Base-by-base conservation (phyloP, 2,329 filamentous ascomycete species). In the Helminthosporium solani region DNA sequence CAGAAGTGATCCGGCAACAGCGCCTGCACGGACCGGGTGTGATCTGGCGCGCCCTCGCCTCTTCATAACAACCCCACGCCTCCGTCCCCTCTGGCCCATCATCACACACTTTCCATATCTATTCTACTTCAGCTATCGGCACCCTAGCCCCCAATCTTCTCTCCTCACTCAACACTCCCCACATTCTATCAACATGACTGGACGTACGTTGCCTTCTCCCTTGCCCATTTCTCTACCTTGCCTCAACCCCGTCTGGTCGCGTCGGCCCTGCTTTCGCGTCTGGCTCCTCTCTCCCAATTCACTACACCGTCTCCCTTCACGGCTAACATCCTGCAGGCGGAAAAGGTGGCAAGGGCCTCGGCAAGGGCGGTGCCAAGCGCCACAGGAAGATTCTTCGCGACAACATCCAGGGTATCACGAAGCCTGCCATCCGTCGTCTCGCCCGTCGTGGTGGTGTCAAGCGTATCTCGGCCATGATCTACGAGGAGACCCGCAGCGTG, bases 321-420 rank as follows among this genome's bases (percentile, higher is more conserved):
- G 42, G 71, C 77, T 83, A 67, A 84, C 77, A 60, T 62, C 65
- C 53, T 55, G 65, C 65, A 94, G 89, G 89, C 75, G 90, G 90
- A 75, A 95, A 95, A 80, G 90, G 90, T 77, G 91, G 91, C 74
- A 96, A 96, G 85, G 91, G 90, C 75, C 90, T 96, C 78, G 91
- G 91, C 75, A 96, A 96, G 86, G 91, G 91, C 62, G 91, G 91
- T 76, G 92, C 92, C 78, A 97, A 96, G 88, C 91, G 91, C 78
- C 91, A 96, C 81, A 86, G 92, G 72, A 96, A 96, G 88, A 96
- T 96, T 82, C 84, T 96, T 76, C 90, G 91, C 78, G 91, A 96
- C 87, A 96, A 96, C 88, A 96, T 96, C 73, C 91, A 96, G 81
- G 91, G 91, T 79, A 96, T 96, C 73, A 96, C 91, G 72, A 96